Base-by-base conservation (phyloP, 208 protist genomes). In the Trypanosoma conorhini region DNA sequence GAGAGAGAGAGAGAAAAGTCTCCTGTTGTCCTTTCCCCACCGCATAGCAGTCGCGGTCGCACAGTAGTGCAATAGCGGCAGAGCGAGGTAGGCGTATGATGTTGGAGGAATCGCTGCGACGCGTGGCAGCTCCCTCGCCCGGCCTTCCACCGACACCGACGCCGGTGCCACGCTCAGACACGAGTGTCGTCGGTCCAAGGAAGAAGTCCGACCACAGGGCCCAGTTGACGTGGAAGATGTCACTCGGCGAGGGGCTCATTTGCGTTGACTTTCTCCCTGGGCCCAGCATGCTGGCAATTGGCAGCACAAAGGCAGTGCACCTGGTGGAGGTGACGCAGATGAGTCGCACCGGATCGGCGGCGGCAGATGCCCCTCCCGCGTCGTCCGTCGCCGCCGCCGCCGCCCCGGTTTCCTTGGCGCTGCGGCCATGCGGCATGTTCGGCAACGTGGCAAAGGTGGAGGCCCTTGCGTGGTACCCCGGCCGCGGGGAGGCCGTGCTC, bases 401-500 rank as follows among this genome's bases (percentile, higher is more conserved):
- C 21, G 21, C 33, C 7, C 17, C 64, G 0, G 58, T 67, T 17
- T 74, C 70, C 19, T 87, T 91, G 44, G 70, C 74, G 13, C 46
- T 94, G 50, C 86, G 82, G 28, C 76, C 79, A 52, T 82, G 77
- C 57, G 85, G 87, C 8, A 78, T 69, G 50, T 88, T 90, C 69
- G 78, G 83, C 22, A 82, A 78, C 28, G 63, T 94, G 15, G 79
- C 82, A 55, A 93, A 91, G 69, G 87, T 94, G 40, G 88, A 92
- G 46, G 63, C 67, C 22, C 77, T 94, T 38, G 74, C 74, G 28
- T 96, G 91, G 87, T 94, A 93, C 62, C 91, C 91, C 0, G 87
- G 80, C 48, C 60, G 59, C 4, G 64, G 72, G 40, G 91, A 96
- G 59, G 88, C 85, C 21, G 80, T 86, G 0, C 76, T 96, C 24